Evolutionary conservation across 495 filamentous ascomycete genomes (phyloP).

Genomic region (Penicillium cinerascens): DNA sequence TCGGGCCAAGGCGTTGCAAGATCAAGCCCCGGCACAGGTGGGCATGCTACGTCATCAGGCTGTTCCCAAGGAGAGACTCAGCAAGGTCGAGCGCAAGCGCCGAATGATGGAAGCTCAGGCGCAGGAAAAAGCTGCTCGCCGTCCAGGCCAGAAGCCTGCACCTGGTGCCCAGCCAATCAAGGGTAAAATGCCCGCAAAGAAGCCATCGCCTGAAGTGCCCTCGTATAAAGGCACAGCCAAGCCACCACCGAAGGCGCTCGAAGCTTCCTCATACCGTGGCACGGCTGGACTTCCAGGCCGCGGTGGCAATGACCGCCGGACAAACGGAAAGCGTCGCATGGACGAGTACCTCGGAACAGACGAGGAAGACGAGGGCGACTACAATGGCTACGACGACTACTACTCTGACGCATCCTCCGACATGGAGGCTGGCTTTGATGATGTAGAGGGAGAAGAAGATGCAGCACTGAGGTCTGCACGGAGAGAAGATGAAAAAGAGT

Average conservation of each 20-base stretch:
- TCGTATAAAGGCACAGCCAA: slow-evolving; percentile 54
- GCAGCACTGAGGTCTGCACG: slow-evolving; percentile 46
- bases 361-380: slow-evolving; percentile 47
- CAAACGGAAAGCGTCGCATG: slow-evolving; percentile 32
- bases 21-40: slow-evolving; percentile 31
- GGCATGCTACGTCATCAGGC: slow-evolving; percentile 39
- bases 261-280: slow-evolving; percentile 53
- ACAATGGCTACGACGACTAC: slow-evolving; percentile 50
- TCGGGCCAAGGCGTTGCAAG: slow-evolving; percentile 35
- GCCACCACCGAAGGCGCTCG: slow-evolving; percentile 28
- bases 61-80: slow-evolving; percentile 35
- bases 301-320: slow-evolving; percentile 33
- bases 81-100: slow-evolving; percentile 40
- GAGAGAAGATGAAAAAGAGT: slow-evolving; percentile 58
- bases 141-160: slow-evolving; percentile 14
- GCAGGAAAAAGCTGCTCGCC: slow-evolving; percentile 32
- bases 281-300: slow-evolving; percentile 40
- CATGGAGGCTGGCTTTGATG: slow-evolving; percentile 63
- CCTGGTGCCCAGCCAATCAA: slow-evolving; percentile 5
- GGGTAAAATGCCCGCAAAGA: slow-evolving; percentile 20
- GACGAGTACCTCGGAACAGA: slow-evolving; percentile 49
- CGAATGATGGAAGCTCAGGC: slow-evolving; percentile 31
- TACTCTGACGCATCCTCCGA: slow-evolving; percentile 57
- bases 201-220: slow-evolving; percentile 30
- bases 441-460: slow-evolving; percentile 57